Evolutionary conservation across 73 alveolate species (phyloP), one percentile per base, ranked within the genome.

Genomic region (Paramecium caudatum): DNA sequence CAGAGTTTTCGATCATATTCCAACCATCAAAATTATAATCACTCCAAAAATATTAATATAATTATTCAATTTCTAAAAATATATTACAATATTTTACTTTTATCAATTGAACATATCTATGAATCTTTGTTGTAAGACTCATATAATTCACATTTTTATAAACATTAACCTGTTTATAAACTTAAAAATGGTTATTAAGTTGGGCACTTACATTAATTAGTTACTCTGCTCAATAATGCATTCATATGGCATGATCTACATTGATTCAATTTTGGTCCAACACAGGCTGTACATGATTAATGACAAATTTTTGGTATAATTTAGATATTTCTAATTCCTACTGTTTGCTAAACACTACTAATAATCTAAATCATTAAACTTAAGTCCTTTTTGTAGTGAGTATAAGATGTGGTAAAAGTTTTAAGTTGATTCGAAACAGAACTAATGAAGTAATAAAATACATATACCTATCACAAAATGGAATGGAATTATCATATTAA

Each of bases 201-300:
- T 10, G 80, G 80, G 30, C 80, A 55, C 30, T 55, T 55, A 23
- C 80, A 55, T 10, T 55, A 37, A 55, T 55, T 55, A 9, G 80
- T 55, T 27, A 27, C 30, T 5, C 30, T 55, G 30, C 80, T 55
- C 30, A 55, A 10, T 55, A 27, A 27, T 4, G 80, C 80, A 9
- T 43, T 43, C 0, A 55, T 55, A 55, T 19, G 30, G 30, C 80
- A 55, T 12, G 80, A 55, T 55, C 80, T 55, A 55, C 80, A 55
- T 55, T 55, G n/a, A 25, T 55, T 23, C 7, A 27, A 27, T 23
- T 55, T 3, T 1, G 80, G 80, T 55, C 80, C 80, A 6, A 55
- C 80, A 55, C 80, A 55, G 23, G 23, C 8, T 55, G 80, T 5
- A 23, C 80, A 55, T 9, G 80, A 55, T 8, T 55, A 37, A 27